Evolutionary conservation across 345 rosid genomes (phyloP), one percentile per base, ranked within the genome.

Genomic region (Toxicodendron radicans): DNA sequence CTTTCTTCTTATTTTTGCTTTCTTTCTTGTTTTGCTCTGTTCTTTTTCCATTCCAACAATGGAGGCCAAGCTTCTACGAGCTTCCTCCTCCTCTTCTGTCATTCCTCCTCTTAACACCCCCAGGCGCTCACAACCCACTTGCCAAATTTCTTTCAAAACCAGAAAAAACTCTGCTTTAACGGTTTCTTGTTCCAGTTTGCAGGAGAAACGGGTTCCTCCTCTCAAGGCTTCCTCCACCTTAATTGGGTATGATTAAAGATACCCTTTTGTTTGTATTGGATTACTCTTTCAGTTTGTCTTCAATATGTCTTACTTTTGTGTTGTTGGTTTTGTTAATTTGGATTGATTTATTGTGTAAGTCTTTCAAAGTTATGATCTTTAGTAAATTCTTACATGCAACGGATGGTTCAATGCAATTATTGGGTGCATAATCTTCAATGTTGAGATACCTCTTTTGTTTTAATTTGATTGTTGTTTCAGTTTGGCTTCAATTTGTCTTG

Each of bases 41-140:
- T 16, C 76, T 74, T 35, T 13, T 65, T 32, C 58, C 75, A 63
- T n/a, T 9, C 45, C 69, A 82, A 33, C 82, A 68, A 90, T 88
- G 95, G 92, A 84, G 74, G 80, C 92, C 12, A 87, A 78, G 73
- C 69, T 88, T 64, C 57, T 85, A 72, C 75, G 75, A 65, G 70
- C 79, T 70, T 74, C 87, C 24, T 79, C 83, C 67, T 68, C 87
- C 17, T 82, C 81, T 57, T 68, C 81, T 12, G 58, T 81, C 12
- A 76, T 83, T 72, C 75, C 80, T 9, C 27, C 77, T 71, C 59
- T 69, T 66, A 30, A 21, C 64, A 76, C 66, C 27, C 66, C 84
- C 7, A 76, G 74, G 51, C 72, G 82, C 59, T 52, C 71, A 0
- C 76, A 59, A 70, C 70, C 76, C 54, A 51, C 57, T 65, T 68